Conservation (phyloP, 192 early-diverging fungal genomes). For the Gonapodya sp. region DNA sequence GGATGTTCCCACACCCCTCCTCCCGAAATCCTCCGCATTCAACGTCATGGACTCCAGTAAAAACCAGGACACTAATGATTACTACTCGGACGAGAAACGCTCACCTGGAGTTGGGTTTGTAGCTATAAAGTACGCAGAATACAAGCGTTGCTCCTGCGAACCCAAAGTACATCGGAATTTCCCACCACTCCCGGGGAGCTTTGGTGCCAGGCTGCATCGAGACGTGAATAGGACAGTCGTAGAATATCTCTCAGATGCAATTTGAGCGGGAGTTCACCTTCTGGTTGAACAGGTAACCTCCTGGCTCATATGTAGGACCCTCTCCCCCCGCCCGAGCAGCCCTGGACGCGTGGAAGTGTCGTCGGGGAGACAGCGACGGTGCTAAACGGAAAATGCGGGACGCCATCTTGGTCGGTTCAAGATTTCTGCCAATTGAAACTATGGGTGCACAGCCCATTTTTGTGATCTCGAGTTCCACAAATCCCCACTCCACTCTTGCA, state of each 20-base stretch:
- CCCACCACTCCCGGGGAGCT: neutral
- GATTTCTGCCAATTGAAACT: neutral
- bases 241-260: too few species aligned
- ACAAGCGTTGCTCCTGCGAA: neutral
- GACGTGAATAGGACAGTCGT: neutral
- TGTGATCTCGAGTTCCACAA: neutral
- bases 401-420: neutral
- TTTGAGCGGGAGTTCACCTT: neutral
- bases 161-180: neutral
- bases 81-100: neutral
- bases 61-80: too few species aligned
- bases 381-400: neutral
- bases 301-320: neutral
- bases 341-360: neutral
- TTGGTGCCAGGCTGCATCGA: neutral
- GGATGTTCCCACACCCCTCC: too few species aligned
- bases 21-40: too few species aligned
- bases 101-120: slow-evolving; percentile 8
- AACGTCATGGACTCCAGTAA: too few species aligned
- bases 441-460: neutral
- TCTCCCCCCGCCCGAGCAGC: neutral
- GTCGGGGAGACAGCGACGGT: neutral
- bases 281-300: slow-evolving; percentile 9
- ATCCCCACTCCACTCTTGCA: neutral
- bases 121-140: neutral